Evolutionary conservation across 2,329 filamentous ascomycete genomes (phyloP).

Genomic region (Curvularia eragrostidis): DNA sequence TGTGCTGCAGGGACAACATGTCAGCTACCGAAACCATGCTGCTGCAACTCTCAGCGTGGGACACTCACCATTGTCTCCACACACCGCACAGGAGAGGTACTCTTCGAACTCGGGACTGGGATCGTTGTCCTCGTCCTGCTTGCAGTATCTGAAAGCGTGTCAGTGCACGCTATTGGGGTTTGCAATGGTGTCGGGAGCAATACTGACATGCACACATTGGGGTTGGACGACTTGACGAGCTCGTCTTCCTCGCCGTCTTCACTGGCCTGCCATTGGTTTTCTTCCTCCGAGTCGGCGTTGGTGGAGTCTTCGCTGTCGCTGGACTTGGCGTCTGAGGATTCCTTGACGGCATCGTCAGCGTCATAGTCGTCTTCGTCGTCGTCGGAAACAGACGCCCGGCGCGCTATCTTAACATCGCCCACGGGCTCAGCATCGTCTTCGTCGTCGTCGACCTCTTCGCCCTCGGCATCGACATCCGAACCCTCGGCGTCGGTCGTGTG

Average conservation of each 20-base stretch:
- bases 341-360: slow-evolving; percentile 50
- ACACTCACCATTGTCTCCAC: slow-evolving; percentile 80
- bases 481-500: slow-evolving; percentile 50
- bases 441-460: slow-evolving; percentile 59
- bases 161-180: slow-evolving; percentile 13
- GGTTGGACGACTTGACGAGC: slow-evolving; percentile 56
- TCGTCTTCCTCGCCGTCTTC: slow-evolving; percentile 65
- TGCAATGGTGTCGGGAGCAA: slow-evolving; percentile 2
- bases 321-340: slow-evolving; percentile 47
- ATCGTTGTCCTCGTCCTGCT: slow-evolving; percentile 81
- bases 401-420: slow-evolving; percentile 52
- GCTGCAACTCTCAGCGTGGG: slow-evolving; percentile 21
- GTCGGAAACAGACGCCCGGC: slow-evolving; percentile 41
- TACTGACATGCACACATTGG: slow-evolving; percentile 70
- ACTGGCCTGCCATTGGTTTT: slow-evolving; percentile 61
- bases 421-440: slow-evolving; percentile 57
- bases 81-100: slow-evolving; percentile 77
- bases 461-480: slow-evolving; percentile 53
- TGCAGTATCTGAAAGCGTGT: slow-evolving; percentile 71
- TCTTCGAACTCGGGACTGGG: slow-evolving; percentile 81
- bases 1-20: slow-evolving; percentile 72
- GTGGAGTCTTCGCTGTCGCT: slow-evolving; percentile 51
- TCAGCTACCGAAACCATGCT: slow-evolving; percentile 48
- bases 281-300: slow-evolving; percentile 62
- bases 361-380: slow-evolving; percentile 52